A percentile compares a stretch with the other conserved stretches of the same genome.
Evolutionary conservation across 208 protist genomes (phyloP).

Genomic region (Leishmania martiniquensis): DNA sequence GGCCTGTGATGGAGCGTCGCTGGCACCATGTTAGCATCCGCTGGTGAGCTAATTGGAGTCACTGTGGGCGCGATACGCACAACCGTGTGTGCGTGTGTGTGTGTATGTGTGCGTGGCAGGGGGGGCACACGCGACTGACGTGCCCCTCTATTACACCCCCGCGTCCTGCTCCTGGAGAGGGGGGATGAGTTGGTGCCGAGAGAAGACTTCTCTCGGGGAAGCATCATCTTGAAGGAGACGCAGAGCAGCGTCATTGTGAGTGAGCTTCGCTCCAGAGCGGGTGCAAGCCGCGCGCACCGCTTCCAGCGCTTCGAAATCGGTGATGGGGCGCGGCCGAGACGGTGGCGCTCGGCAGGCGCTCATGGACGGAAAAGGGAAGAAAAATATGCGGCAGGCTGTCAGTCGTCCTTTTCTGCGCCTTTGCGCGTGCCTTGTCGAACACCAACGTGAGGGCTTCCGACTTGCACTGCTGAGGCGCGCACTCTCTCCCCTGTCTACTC

Average conservation of each 20-base stretch:
- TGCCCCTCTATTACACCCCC: neutral
- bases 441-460: slow-evolving; percentile 10
- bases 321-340: neutral
- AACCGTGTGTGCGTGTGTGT: too few relatives aligned
- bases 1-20: neutral
- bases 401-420: neutral
- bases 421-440: slow-evolving; percentile 1
- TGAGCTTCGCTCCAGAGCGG: slow-evolving; percentile 25
- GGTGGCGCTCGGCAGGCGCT: neutral
- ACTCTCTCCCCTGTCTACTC: slow-evolving; percentile 11
- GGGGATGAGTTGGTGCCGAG: slow-evolving; percentile 3
- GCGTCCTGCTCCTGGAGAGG: slow-evolving; percentile 33
- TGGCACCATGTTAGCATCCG: neutral
- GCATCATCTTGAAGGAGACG: slow-evolving; percentile 6
- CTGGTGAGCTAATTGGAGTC: neutral
- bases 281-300: neutral
- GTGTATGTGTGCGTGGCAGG: too few relatives aligned
- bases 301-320: neutral
- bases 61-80: slow-evolving; percentile 7
- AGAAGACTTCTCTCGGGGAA: slow-evolving; percentile 5
- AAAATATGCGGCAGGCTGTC: neutral
- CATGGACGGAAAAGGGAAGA: neutral
- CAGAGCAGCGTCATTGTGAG: slow-evolving; percentile 8
- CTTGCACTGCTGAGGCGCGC: slow-evolving; percentile 2
- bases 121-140: neutral